Conservation (phyloP, 2,329 filamentous ascomycete species). For the Colletotrichum nymphaeae region DNA sequence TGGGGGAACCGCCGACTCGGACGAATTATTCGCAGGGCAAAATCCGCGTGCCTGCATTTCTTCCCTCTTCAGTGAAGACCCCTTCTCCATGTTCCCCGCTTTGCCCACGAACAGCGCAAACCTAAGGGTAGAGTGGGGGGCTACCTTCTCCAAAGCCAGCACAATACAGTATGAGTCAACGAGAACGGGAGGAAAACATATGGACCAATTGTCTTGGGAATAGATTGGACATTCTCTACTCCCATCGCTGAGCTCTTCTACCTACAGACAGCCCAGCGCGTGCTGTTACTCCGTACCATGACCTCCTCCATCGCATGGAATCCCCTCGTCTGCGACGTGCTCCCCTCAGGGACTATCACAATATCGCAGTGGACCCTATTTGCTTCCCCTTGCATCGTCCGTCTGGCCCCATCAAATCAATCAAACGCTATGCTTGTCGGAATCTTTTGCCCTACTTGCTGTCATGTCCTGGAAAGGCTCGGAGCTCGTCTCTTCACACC, state of each 20-base stretch:
- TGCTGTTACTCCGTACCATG: not conserved
- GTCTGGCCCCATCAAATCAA: conserved; percentile 6
- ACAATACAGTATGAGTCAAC: conserved; percentile 1
- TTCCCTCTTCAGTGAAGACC: not conserved
- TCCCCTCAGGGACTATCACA: not conserved
- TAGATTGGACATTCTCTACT: not conserved
- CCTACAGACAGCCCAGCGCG: not conserved
- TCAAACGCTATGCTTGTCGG: conserved; percentile 32
- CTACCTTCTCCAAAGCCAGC: not conserved
- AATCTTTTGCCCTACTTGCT: conserved; percentile 19
- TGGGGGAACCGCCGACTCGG: not conserved
- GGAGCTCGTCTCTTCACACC: not conserved
- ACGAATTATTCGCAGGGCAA: not conserved
- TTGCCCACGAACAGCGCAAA: not conserved
- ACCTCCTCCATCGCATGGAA: not conserved
- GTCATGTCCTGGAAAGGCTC: not conserved
- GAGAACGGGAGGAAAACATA: not conserved
- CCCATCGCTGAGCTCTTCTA: not conserved
- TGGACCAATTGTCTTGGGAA: not conserved
- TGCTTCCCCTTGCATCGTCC: not conserved
- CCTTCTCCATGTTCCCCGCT: not conserved
- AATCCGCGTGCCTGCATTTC: not conserved
- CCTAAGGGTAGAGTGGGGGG: not conserved
- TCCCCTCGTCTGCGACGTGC: not conserved
- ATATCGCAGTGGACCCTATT: not conserved